phyloP scores from a whole-genome alignment of 2,329 filamentous ascomycete species.

The Thielaviopsis punctulata region DNA sequence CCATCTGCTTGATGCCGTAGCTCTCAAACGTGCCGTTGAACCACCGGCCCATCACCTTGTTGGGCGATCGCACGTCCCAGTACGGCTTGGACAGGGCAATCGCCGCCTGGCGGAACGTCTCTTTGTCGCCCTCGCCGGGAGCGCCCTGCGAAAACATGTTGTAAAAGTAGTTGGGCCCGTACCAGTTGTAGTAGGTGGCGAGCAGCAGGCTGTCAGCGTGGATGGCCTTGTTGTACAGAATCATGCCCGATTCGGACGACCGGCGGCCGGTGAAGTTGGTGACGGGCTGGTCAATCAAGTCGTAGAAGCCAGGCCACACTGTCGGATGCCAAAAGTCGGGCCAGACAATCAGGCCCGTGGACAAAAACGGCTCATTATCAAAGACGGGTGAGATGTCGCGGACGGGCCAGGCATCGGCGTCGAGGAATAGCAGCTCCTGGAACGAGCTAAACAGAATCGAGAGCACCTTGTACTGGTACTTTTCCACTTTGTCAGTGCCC shows the following conservation, averaged over 20 bases:
- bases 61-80: slow-evolving; percentile 22
- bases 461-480: slow-evolving; percentile 39
- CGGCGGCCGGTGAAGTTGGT: slow-evolving; percentile 19
- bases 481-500: slow-evolving; percentile 17
- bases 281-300: slow-evolving; percentile 22
- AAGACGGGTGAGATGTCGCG: slow-evolving; percentile 26
- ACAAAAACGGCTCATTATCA: slow-evolving; percentile 31
- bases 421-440: slow-evolving; percentile 40
- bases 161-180: slow-evolving; percentile 34
- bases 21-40: slow-evolving; percentile 16
- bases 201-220: slow-evolving; percentile 31
- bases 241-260: slow-evolving; percentile 30
- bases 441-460: slow-evolving; percentile 41
- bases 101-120: slow-evolving; percentile 29
- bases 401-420: slow-evolving; percentile 37
- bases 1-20: slow-evolving; percentile 18
- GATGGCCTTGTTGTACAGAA: slow-evolving; percentile 29
- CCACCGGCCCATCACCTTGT: slow-evolving; percentile 19
- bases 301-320: slow-evolving; percentile 26
- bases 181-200: slow-evolving; percentile 36
- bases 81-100: slow-evolving; percentile 23
- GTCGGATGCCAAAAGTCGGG: slow-evolving; percentile 35
- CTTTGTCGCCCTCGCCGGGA: slow-evolving; percentile 29
- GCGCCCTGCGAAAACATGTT: slow-evolving; percentile 27
- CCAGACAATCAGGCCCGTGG: slow-evolving; percentile 37